Evolutionary conservation across 306 rosid species (phyloP), one percentile per base, ranked within the genome.

Genomic region (Begonia fuchsioides): DNA sequence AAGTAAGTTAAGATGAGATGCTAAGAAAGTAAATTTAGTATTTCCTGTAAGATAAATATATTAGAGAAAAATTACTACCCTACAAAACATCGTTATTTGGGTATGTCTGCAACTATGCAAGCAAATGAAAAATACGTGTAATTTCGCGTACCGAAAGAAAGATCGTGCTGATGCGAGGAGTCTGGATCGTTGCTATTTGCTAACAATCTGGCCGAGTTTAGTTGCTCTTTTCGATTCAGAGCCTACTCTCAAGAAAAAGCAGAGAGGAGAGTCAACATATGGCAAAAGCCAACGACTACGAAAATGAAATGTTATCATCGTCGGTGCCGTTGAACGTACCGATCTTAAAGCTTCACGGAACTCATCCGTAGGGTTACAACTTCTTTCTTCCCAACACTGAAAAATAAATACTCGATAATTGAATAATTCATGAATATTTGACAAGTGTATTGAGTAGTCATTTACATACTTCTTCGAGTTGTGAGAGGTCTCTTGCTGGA

Each of bases 331-430:
- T 0, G 3, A 41, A 10, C 45, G 12, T 41, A 41, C 45, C 45
- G 3, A n/a, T 41, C 45, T 41, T 10, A 41, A n/a, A 41, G 45
- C 45, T 10, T 41, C 72, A 66, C 75, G 87, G 64, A 75, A 79
- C 60, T 75, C 82, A 54, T 63, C 48, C 38, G 71, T 64, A n/a
- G 87, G 71, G 70, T 79, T 72, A 57, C 60, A 56, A 51, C 82
- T 68, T 64, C 77, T 63, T 59, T 75, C 79, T 62, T 75, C 65
- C 51, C 62, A 79, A 70, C 58, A 65, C 86, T 79, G 76, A 56
- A 43, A 46, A 41, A 26, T 26, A 26, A 26, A 26, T 26, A 4
- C 3, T 0, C 35, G n/a, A n/a, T n/a, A n/a, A n/a, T n/a, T n/a
- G n/a, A n/a, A n/a, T n/a, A n/a, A n/a, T n/a, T n/a, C n/a, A n/a